Evolutionary conservation across 83 land plant species (phyloP).

Genomic region (Diphasiastrum complanatum): DNA sequence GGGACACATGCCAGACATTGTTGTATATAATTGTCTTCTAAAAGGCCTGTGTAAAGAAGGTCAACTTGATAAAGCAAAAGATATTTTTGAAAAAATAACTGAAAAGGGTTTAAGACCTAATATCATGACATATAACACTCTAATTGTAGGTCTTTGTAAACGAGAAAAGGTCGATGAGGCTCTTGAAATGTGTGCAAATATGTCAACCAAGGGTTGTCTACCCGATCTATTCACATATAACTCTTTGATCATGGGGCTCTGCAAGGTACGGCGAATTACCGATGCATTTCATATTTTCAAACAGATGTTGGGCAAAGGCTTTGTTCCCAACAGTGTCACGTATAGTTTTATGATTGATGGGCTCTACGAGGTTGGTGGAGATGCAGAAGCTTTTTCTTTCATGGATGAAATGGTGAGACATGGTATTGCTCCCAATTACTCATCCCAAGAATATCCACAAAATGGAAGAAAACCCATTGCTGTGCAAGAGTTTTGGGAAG

Average conservation of each 20-base stretch:
- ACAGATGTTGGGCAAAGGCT: slow-evolving; percentile 11
- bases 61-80: slow-evolving; percentile 50
- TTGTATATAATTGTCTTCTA: slow-evolving; percentile 4
- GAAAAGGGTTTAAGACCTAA: slow-evolving; percentile 35
- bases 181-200: slow-evolving; percentile 24
- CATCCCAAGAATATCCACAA: no score
- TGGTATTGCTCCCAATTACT: no score
- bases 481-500: no score
- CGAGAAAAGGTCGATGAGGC: slow-evolving; percentile 43
- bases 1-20: background rate
- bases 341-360: slow-evolving; percentile 58
- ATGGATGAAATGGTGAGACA: no score
- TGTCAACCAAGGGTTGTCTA: slow-evolving; percentile 26
- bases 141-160: slow-evolving; percentile 45
- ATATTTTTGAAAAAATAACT: slow-evolving; percentile 59
- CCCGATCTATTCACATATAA: slow-evolving; percentile 13
- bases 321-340: slow-evolving; percentile 25
- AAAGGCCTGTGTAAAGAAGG: slow-evolving; percentile 39
- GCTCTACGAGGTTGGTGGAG: slow-evolving; percentile 37
- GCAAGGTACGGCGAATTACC: slow-evolving; percentile 21
- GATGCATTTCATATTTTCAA: slow-evolving; percentile 22
- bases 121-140: slow-evolving; percentile 39
- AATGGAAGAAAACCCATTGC: no score
- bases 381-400: slow-evolving; percentile 37
- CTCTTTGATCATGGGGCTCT: slow-evolving; percentile 21